Evolutionary conservation across 345 rosid genomes (phyloP).

Genomic region (Psidium guajava): DNA sequence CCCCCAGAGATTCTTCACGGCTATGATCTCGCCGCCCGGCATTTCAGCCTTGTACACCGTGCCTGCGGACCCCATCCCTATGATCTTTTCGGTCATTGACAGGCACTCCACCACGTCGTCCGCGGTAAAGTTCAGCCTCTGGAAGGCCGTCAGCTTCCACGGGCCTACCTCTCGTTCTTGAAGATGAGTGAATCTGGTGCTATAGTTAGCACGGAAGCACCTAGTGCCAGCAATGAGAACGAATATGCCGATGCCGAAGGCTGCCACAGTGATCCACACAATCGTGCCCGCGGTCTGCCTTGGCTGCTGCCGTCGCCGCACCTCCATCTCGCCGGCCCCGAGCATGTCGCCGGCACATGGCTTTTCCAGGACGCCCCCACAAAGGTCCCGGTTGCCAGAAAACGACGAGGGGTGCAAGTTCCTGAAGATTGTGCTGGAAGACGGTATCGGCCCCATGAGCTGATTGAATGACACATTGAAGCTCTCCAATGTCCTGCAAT

Average conservation of each 20-base stretch:
- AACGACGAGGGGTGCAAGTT: slow-evolving; percentile 82
- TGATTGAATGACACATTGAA: slow-evolving; percentile 73
- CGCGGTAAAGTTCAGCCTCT: slow-evolving; percentile 79
- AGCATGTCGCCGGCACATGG: slow-evolving; percentile 41
- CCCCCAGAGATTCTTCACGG: slow-evolving; percentile 91
- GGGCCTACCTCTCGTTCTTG: slow-evolving; percentile 49
- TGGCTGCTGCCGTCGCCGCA: slow-evolving; percentile 24
- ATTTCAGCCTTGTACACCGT: slow-evolving; percentile 89
- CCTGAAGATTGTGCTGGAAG: slow-evolving; percentile 45
- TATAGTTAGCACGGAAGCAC: slow-evolving; percentile 55
- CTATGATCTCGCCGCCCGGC: slow-evolving; percentile 93
- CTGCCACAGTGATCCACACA: slow-evolving; percentile 86
- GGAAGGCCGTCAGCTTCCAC: slow-evolving; percentile 91
- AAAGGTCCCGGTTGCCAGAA: slow-evolving; percentile 59
- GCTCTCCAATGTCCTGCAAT: slow-evolving; percentile 61
- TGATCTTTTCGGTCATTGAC: slow-evolving; percentile 55
- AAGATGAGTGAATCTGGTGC: slow-evolving; percentile 22
- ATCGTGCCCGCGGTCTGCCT: slow-evolving; percentile 68
- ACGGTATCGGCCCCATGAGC: slow-evolving; percentile 69
- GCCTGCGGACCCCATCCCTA: slow-evolving; percentile 93
- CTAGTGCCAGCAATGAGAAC: slow-evolving; percentile 74
- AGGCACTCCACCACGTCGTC: slow-evolving; percentile 77
- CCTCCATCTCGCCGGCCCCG: slow-evolving; percentile 23
- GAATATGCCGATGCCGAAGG: slow-evolving; percentile 62
- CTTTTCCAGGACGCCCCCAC: slow-evolving; percentile 48